Evolutionary conservation across 345 rosid genomes (phyloP).

Genomic region (Draba incana): DNA sequence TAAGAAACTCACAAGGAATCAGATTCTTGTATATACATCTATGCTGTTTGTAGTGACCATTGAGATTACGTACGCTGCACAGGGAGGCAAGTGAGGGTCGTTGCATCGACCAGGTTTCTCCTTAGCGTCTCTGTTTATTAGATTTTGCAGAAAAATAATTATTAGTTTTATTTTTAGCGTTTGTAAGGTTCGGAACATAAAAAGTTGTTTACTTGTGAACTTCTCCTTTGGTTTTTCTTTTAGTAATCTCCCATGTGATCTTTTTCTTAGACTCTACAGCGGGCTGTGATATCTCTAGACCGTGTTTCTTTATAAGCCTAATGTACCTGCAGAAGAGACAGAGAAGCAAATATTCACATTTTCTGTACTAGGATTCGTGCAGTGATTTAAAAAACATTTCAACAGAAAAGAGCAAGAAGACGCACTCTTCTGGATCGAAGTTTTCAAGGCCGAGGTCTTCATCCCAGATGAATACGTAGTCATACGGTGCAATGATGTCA

Average conservation of each 20-base stretch:
- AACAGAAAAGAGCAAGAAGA: slow-evolving; percentile 24
- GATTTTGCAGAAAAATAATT: slow-evolving; percentile 21
- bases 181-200: neutral
- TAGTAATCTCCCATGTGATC: slow-evolving; percentile 96
- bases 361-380: neutral
- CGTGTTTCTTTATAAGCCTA: slow-evolving; percentile 79
- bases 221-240: slow-evolving; percentile 74
- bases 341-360: slow-evolving; percentile 18
- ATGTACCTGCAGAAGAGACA: slow-evolving; percentile 61
- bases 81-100: slow-evolving; percentile 83
- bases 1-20: neutral
- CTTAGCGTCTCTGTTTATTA: slow-evolving; percentile 56
- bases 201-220: slow-evolving; percentile 81
- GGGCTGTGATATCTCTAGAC: slow-evolving; percentile 95
- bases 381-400: neutral
- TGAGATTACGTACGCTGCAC: slow-evolving; percentile 78
- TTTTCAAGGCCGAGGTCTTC: slow-evolving; percentile 96
- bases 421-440: slow-evolving; percentile 84
- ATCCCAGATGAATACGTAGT: slow-evolving; percentile 95
- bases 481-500: slow-evolving; percentile 87
- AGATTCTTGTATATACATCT: neutral
- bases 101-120: slow-evolving; percentile 90
- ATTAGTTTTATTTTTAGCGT: neutral
- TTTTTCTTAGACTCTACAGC: slow-evolving; percentile 77
- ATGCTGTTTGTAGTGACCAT: slow-evolving; percentile 5